phyloP scores from a whole-genome alignment of 2,329 filamentous ascomycete species.

The Sporothrix luriei region DNA sequence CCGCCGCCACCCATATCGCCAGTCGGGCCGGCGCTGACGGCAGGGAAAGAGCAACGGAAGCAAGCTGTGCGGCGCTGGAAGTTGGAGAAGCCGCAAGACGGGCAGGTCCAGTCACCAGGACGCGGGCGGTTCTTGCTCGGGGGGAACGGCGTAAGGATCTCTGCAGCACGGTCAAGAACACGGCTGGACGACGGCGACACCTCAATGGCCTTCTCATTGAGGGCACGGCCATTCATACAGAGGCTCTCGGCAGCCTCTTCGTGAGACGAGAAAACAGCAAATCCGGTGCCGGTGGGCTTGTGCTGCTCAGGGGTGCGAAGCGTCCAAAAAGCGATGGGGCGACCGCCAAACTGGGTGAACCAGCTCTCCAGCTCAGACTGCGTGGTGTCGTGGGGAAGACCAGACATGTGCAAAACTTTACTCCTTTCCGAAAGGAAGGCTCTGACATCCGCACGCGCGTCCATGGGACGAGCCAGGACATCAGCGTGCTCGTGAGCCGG shows the following conservation, averaged over 20 bases:
- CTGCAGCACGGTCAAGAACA: constrained; percentile 90
- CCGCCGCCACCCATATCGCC: constrained; percentile 65
- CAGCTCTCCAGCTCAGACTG: constrained; percentile 98
- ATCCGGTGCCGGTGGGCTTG: constrained; percentile 98
- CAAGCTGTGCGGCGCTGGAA: constrained; percentile 98
- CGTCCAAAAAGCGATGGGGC: constrained; percentile 98
- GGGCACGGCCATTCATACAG: constrained; percentile 97
- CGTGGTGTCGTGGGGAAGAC: constrained; percentile 94
- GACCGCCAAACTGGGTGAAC: constrained; percentile 98
- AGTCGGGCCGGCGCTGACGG: constrained; percentile 75
- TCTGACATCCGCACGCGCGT: constrained; percentile 92
- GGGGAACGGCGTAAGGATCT: constrained; percentile 95
- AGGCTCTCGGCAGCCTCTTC: constrained; percentile 98
- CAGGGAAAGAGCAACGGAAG: constrained; percentile 99
- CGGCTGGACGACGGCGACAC: constrained; percentile 97
- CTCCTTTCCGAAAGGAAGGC: constrained; percentile 95
- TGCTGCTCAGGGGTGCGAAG: constrained; percentile 96
- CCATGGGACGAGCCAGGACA: constrained; percentile 92
- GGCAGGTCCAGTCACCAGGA: constrained; percentile 98
- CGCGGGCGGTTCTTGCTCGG: constrained; percentile 97
- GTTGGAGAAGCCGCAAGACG: constrained; percentile 97
- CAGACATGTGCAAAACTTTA: constrained; percentile 98
- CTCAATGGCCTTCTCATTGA: constrained; percentile 99
- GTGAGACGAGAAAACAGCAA: constrained; percentile 97
- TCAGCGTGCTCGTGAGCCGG: constrained; percentile 91